Conservation (phyloP, 1,284 basidiomycete genomes). For the Gastroboletus turbinatus region DNA sequence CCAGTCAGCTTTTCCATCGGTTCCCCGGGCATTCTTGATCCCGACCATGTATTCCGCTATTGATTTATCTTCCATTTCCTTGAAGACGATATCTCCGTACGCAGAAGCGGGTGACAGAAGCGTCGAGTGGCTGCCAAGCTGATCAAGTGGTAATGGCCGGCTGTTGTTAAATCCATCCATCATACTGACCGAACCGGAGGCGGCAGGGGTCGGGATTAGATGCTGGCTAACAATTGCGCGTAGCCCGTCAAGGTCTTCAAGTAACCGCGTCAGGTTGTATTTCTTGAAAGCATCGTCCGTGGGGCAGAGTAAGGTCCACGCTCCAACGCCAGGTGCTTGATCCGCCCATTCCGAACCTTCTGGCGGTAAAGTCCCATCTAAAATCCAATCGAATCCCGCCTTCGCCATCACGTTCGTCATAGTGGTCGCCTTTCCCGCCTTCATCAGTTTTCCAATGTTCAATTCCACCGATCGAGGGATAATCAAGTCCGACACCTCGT, state of each 20-base stretch:
- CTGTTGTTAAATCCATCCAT: conserved; percentile 55
- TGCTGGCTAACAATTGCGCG: conserved; percentile 83
- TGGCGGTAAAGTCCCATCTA: conserved; percentile 81
- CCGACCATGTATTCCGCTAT: conserved; percentile 70
- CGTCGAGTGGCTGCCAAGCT: conserved; percentile 74
- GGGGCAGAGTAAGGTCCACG: conserved; percentile 89
- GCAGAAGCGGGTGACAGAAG: conserved; percentile 59
- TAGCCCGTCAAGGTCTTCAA: conserved; percentile 60
- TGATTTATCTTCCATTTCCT: conserved; percentile 48
- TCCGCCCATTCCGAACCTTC: conserved; percentile 61
- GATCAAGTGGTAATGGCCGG: conserved; percentile 69
- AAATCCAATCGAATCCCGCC: conserved; percentile 86
- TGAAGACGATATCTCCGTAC: conserved; percentile 84
- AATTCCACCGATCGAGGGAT: conserved; percentile 88
- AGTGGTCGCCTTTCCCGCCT: conserved; percentile 83
- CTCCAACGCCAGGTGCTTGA: conserved; percentile 44
- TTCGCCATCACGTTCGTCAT: conserved; percentile 85
- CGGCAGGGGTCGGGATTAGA: conserved; percentile 63
- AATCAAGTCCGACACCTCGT: conserved; percentile 86
- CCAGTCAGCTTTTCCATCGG: conserved; percentile 67
- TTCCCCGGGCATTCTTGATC: conserved; percentile 85
- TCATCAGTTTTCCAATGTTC: conserved; percentile 85
- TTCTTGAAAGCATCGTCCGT: conserved; percentile 89
- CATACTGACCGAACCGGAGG: conserved; percentile 26
- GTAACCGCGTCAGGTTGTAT: conserved; percentile 83